phyloP scores from a whole-genome alignment of 2,329 filamentous ascomycete species.

The Aureobasidium sp. region DNA sequence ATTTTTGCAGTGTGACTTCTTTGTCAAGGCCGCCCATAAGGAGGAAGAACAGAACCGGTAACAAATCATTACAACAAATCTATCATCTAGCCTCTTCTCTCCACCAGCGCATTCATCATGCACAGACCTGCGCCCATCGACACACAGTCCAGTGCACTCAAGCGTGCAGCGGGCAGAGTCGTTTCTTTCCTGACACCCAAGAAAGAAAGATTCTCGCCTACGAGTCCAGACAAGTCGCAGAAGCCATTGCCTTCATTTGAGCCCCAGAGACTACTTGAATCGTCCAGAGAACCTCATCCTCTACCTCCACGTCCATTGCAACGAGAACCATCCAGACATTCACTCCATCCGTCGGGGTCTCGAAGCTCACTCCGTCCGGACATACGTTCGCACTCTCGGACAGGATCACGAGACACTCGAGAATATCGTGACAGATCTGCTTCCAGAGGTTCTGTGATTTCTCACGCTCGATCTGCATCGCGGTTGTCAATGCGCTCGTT shows the following conservation, averaged over 20 bases:
- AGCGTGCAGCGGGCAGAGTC: neutral
- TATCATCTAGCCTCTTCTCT: neutral
- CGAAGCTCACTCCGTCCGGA: neutral
- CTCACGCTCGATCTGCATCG: neutral
- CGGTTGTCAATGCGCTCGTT: neutral
- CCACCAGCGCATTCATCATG: neutral
- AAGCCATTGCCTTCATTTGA: neutral
- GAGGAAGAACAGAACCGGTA: neutral
- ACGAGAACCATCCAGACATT: neutral
- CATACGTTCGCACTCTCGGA: neutral
- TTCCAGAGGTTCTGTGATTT: neutral
- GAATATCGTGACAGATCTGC: neutral
- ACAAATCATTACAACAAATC: neutral
- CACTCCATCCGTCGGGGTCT: neutral
- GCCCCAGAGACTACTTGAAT: neutral
- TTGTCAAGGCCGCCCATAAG: neutral
- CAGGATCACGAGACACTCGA: neutral
- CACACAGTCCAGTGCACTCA: neutral
- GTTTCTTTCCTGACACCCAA: neutral
- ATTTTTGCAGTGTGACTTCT: neutral
- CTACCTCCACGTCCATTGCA: neutral
- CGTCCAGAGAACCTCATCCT: neutral
- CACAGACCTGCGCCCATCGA: neutral
- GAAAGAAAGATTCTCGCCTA: neutral
- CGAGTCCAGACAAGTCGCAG: neutral